Base-by-base conservation (phyloP, 345 rosid species). In the Linum lewisii region DNA sequence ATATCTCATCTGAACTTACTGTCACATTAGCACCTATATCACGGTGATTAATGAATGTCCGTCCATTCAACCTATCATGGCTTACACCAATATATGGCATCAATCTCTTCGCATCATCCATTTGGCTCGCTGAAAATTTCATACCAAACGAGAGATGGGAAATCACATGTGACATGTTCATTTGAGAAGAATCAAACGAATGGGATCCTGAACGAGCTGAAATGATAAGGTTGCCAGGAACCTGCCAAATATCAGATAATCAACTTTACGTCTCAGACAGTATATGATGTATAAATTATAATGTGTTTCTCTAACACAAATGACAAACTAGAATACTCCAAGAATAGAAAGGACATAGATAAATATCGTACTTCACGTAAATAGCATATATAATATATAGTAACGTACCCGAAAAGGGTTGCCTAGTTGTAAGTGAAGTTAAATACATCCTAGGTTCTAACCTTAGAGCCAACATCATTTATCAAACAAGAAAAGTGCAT, bases 141-240 rank as follows among this genome's bases (percentile, higher is more conserved):
- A 79, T 74, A 36, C 97, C 99, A 67, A 90, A 94, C n/a, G 97
- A 85, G 66, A 94, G 80, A 73, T 90, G 99, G 65, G 82, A 76
- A 64, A 94, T 77, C 63, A 87, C 84, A 69, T 94, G 97, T 47
- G 99, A 94, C 97, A 94, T 74, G 74, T 94, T 94, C 96, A 94
- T 85, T 74, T 77, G 82, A 25, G 90, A 71, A 66, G 90, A 22
- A 73, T 90, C 99, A 69, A 94, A 94, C 6, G 97, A 94, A 84
- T 94, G 99, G 72, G 92, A 63, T 72, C 78, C 87, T 21, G 99
- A 94, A 61, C 72, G 90, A 77, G 97, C 99, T 63, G 97, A 81
- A 63, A 94, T 64, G 63, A 90, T 66, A 23, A 94, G 92, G 80
- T 87, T 81, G 36, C 99, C 99, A 8, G 99, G 97, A 68, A 94